Conservation (phyloP, 352 stramenopile species). For the Pythium periplocum region DNA sequence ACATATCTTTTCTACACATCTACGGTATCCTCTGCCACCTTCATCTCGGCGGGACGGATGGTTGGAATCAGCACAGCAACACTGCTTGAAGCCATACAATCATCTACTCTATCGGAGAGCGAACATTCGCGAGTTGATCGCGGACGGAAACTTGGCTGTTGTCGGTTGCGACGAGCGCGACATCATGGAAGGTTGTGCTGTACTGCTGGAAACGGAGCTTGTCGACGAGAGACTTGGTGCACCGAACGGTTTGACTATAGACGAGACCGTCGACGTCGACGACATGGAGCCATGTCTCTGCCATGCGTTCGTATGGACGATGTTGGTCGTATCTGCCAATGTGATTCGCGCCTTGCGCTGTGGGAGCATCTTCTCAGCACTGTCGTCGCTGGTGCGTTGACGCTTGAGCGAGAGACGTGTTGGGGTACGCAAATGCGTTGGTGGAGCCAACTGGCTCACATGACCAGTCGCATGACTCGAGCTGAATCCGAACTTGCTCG, state of each 20-base stretch:
- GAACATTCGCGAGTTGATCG: conserved; percentile 12
- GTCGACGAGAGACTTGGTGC: too few species aligned
- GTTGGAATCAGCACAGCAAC: too few species aligned
- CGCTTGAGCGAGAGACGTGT: conserved; percentile 60
- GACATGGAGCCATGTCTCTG: conserved; percentile 2
- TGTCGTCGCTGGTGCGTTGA: conserved; percentile 36
- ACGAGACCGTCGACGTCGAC: background rate
- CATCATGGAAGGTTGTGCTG: too few species aligned
- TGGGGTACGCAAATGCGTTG: conserved; percentile 39
- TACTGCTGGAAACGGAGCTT: too few species aligned
- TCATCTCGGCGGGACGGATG: too few species aligned
- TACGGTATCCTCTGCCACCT: too few species aligned
- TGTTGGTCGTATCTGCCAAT: conserved; percentile 19
- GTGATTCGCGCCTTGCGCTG: conserved; percentile 46
- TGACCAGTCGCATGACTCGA: background rate
- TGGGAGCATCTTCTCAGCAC: conserved; percentile 39
- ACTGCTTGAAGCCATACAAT: background rate
- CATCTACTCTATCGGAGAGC: conserved; percentile 11
- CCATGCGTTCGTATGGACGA: conserved; percentile 21
- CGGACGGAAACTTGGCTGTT: background rate
- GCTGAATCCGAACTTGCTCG: background rate
- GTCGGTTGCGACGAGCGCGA: background rate
- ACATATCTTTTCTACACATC: too few species aligned
- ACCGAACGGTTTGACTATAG: conserved; percentile 6
- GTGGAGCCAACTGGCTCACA: conserved; percentile 39